phyloP scores from a whole-genome alignment of 2,329 filamentous ascomycete species.

The Coniochaeta prunicola region DNA sequence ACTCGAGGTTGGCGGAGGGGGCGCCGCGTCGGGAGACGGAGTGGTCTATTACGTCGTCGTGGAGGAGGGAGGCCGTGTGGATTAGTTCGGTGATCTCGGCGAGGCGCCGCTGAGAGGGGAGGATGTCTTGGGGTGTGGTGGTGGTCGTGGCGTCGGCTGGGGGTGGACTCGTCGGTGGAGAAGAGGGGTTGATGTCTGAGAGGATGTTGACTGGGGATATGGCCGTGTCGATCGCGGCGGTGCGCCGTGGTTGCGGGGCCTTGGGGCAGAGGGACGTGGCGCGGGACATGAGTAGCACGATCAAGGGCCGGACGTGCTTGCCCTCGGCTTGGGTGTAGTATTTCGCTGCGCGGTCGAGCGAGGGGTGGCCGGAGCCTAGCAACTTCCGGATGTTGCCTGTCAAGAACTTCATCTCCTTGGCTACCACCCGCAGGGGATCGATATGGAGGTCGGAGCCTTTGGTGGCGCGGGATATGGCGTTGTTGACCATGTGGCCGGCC shows the following conservation, averaged over 20 bases:
- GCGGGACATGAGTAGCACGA: conserved; percentile 93
- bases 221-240: conserved; percentile 41
- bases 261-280: conserved; percentile 78
- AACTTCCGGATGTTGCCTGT: conserved; percentile 90
- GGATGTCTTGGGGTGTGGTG: conserved; percentile 48
- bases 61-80: conserved; percentile 90
- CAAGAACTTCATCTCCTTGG: conserved; percentile 93
- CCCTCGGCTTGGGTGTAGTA: conserved; percentile 97
- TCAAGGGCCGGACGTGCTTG: conserved; percentile 90
- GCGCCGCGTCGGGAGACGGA: conserved; percentile 76
- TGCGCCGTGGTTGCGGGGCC: conserved; percentile 32
- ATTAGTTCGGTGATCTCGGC: conserved; percentile 97
- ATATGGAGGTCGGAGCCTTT: conserved; percentile 60
- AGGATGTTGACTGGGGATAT: conserved; percentile 54
- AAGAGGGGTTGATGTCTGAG: conserved; percentile 73
- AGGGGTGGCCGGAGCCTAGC: conserved; percentile 90
- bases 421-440: conserved; percentile 83
- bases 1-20: conserved; percentile 86
- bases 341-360: conserved; percentile 89
- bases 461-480: conserved; percentile 54
- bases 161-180: conserved; percentile 22
- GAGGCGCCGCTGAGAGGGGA: conserved; percentile 85
- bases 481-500: conserved; percentile 63
- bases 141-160: conserved; percentile 31
- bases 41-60: conserved; percentile 97